These are phyloP conservation scores for Mychonastes homosphaera DNA, from an alignment of 139 green algal genomes.

Conservation along the genomic window DNA sequence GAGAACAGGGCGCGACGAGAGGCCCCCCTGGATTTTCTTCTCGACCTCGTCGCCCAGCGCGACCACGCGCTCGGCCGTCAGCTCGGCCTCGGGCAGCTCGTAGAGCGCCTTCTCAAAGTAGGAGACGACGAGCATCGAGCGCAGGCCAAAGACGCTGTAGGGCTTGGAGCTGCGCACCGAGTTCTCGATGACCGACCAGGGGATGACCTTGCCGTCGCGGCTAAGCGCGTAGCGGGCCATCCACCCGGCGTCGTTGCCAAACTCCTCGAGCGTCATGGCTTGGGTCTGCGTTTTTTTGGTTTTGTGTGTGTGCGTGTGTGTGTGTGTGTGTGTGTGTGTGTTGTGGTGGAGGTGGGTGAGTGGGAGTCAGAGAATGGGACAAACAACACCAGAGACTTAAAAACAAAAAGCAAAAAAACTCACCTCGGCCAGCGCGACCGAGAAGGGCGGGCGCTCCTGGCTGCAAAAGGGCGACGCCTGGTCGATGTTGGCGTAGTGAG, in stretches of 20 bases:
- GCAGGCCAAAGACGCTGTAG: constrained; percentile 45
- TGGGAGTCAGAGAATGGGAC: too few relatives aligned
- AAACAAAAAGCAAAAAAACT: too few relatives aligned
- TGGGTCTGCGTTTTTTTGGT: too few relatives aligned
- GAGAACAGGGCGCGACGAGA: constrained; percentile 38
- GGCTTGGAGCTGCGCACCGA: constrained; percentile 46
- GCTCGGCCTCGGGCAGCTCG: constrained; percentile 54
- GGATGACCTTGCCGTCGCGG: constrained; percentile 40
- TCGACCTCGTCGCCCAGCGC: constrained; percentile 59
- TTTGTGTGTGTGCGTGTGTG: neutral
- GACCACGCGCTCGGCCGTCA: constrained; percentile 42
- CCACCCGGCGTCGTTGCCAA: constrained; percentile 57
- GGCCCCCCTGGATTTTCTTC: constrained; percentile 27
- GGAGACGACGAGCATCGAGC: constrained; percentile 63
- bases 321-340: neutral
- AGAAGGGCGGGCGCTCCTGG: constrained; percentile 62
- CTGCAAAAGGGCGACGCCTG: constrained; percentile 53
- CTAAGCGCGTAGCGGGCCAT: constrained; percentile 45
- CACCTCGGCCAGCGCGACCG: too few relatives aligned
- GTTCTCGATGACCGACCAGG: constrained; percentile 55
- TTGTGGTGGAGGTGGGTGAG: too few relatives aligned
- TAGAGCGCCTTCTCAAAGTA: constrained; percentile 82
- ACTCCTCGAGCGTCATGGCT: constrained; percentile 63
- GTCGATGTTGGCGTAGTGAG: constrained; percentile 52
- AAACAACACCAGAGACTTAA: too few relatives aligned